Conservation (phyloP, 2,329 filamentous ascomycete species). For the Fusarium cicatricum region DNA sequence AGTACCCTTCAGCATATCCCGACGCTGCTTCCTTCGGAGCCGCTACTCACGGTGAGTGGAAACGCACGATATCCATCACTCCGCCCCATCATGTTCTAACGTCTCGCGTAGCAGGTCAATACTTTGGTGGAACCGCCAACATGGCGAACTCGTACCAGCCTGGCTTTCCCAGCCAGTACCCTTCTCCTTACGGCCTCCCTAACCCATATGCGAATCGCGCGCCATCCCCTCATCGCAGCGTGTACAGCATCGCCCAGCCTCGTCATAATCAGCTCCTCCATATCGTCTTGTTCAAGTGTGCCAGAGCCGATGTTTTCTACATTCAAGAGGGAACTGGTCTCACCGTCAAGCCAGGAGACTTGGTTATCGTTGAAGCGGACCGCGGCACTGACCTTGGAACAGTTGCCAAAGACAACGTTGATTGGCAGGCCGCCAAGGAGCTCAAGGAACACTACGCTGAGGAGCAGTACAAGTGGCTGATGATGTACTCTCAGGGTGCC, state of each 20-base stretch:
- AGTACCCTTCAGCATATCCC: constrained; percentile 52
- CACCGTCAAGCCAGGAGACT: constrained; percentile 86
- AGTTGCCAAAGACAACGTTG: constrained; percentile 86
- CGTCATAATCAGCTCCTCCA: constrained; percentile 77
- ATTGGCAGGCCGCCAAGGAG: constrained; percentile 86
- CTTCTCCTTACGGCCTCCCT: constrained; percentile 56
- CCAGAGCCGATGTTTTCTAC: constrained; percentile 94
- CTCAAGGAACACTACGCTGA: constrained; percentile 91
- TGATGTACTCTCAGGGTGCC: constrained; percentile 94
- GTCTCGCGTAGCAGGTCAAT: constrained; percentile 27
- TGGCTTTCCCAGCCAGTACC: constrained; percentile 51
- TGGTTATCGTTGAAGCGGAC: constrained; percentile 97
- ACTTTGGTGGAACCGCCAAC: constrained; percentile 40
- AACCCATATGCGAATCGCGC: constrained; percentile 59
- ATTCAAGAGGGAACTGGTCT: constrained; percentile 95
- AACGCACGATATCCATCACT: background rate
- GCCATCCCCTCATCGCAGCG: constrained; percentile 67
- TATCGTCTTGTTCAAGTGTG: constrained; percentile 96
- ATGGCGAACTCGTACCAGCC: constrained; percentile 40
- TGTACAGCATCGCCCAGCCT: constrained; percentile 68
- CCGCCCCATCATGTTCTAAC: constrained; percentile 5
- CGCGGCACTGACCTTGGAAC: constrained; percentile 95
- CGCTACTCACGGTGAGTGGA: constrained; percentile 52
- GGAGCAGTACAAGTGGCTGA: constrained; percentile 97
- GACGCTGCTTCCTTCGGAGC: constrained; percentile 50